Evolutionary conservation across 352 stramenopile species (phyloP).

Genomic region (Pythium volutum): DNA sequence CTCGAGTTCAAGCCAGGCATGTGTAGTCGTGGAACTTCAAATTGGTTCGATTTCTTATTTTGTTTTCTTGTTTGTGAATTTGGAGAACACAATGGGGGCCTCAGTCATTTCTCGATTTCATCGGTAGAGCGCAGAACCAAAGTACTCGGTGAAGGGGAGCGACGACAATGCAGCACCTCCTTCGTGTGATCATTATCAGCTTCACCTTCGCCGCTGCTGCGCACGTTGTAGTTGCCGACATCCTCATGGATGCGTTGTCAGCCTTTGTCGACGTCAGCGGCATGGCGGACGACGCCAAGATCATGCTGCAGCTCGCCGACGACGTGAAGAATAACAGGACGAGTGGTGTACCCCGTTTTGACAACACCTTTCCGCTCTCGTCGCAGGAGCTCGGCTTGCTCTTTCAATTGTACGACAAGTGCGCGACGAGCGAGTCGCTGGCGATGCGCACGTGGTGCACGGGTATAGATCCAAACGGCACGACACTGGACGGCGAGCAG

Average conservation of each 20-base stretch:
- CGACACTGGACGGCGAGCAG: conserved; percentile 15
- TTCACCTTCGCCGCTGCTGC: neutral
- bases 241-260: conserved; percentile 24
- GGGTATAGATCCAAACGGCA: conserved; percentile 23
- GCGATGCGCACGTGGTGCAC: conserved; percentile 65
- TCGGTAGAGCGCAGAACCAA: neutral
- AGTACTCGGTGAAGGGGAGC: neutral
- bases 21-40: too few species aligned
- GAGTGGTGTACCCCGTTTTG: conserved; percentile 21
- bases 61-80: neutral
- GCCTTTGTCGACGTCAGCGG: conserved; percentile 22
- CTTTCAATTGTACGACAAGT: conserved; percentile 45
- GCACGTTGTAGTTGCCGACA: neutral
- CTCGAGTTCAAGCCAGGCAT: too few species aligned
- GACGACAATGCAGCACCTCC: neutral
- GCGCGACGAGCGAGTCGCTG: conserved; percentile 37
- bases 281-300: conserved; percentile 8
- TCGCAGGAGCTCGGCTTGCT: conserved; percentile 38
- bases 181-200: neutral
- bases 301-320: conserved; percentile 16
- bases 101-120: neutral
- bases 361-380: conserved; percentile 53
- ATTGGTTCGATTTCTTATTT: conserved; percentile 9
- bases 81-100: too few species aligned
- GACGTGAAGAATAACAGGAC: conserved; percentile 9